Percentiles rank a stretch among this genome's conserved stretches.
These are phyloP conservation scores for Symbiodinium pilosum DNA, from an alignment of 73 alveolate genomes.

Conservation along the genomic window DNA sequence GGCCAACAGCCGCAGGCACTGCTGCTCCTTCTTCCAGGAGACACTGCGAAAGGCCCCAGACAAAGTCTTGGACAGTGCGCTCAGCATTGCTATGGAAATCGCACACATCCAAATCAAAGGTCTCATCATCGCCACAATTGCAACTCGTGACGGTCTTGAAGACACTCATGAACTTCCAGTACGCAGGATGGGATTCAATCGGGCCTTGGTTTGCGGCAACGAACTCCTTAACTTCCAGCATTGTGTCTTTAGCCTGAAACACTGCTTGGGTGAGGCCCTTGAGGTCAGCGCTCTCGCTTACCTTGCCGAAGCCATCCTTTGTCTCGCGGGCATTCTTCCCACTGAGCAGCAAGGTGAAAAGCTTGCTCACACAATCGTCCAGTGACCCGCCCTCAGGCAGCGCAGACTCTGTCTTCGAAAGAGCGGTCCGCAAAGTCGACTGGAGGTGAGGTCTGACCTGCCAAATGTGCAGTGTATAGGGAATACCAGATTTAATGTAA, in stretches of 20 bases:
- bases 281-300: background rate
- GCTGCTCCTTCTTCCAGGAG: background rate
- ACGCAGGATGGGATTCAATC: conserved; percentile 22
- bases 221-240: background rate
- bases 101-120: background rate
- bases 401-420: background rate
- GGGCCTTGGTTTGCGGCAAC: background rate
- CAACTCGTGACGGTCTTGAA: background rate
- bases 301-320: background rate
- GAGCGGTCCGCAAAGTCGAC: background rate
- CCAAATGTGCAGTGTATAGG: too few species aligned
- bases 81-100: background rate
- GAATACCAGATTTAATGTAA: too few species aligned
- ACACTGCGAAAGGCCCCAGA: conserved; percentile 15
- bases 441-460: background rate
- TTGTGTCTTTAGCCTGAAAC: background rate
- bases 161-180: background rate
- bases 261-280: background rate
- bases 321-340: background rate
- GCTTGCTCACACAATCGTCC: background rate
- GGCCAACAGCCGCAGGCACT: background rate
- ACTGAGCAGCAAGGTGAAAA: background rate
- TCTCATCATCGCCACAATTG: background rate
- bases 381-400: background rate
- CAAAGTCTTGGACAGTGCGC: background rate